These are phyloP conservation scores for Raddia distichophylla DNA, from an alignment of 176 grass and related monocot species.

Conservation along the genomic window DNA sequence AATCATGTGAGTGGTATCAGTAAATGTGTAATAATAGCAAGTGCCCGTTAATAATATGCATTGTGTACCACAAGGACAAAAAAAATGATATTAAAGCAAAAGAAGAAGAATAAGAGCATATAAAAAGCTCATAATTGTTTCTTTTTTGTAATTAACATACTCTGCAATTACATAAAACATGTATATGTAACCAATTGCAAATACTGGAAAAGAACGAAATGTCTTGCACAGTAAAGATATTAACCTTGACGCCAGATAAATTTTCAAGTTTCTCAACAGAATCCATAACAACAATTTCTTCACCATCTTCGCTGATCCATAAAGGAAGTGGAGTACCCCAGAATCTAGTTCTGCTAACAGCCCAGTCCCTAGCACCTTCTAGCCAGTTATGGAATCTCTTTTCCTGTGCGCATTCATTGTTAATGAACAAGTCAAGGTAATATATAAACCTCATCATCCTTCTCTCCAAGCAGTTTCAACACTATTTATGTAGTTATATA, in stretches of 20 bases:
- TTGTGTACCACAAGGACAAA: neutral
- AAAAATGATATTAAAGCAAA: slow-evolving; percentile 12
- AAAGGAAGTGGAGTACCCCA: slow-evolving; percentile 98
- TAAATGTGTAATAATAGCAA: neutral
- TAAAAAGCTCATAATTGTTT: slow-evolving; percentile 5
- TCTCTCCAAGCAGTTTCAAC: slow-evolving; percentile 25
- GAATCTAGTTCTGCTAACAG: slow-evolving; percentile 95
- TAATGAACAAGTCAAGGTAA: slow-evolving; percentile 25
- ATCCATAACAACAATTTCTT: slow-evolving; percentile 90
- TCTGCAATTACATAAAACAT: slow-evolving; percentile 8
- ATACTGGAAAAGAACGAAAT: slow-evolving; percentile 24
- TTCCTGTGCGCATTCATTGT: slow-evolving; percentile 60
- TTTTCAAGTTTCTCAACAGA: slow-evolving; percentile 93
- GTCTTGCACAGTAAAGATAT: slow-evolving; percentile 31
- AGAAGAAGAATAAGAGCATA: neutral
- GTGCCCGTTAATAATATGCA: slow-evolving; percentile 12
- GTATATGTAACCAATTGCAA: slow-evolving; percentile 20
- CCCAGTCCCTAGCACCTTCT: slow-evolving; percentile 98
- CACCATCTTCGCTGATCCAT: slow-evolving; percentile 91
- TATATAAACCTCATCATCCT: slow-evolving; percentile 37
- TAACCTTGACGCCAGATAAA: slow-evolving; percentile 92
- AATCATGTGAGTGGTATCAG: neutral
- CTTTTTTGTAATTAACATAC: slow-evolving; percentile 18
- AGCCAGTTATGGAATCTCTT: slow-evolving; percentile 99
- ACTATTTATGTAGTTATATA: slow-evolving; percentile 1